These are phyloP conservation scores for Cyclotella sp. DNA, from an alignment of 108 stramenopile species.

Conservation along the genomic window DNA sequence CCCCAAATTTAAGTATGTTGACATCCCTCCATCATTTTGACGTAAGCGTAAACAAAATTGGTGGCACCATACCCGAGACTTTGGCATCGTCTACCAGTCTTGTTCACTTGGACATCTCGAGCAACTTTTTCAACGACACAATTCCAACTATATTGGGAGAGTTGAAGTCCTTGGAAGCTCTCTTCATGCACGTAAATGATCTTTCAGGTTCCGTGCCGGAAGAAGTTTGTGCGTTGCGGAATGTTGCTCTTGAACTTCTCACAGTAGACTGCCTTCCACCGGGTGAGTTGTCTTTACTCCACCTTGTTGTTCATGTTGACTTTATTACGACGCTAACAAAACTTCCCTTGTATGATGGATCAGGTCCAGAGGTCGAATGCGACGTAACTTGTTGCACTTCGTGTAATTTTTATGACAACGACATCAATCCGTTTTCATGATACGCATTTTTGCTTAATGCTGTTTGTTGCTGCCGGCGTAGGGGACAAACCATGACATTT, in stretches of 20 bases:
- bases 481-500: too few relatives aligned
- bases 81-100: constrained; percentile 27
- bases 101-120: constrained; percentile 35
- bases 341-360: too few relatives aligned
- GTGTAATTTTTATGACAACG: constrained; percentile 27
- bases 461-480: too few relatives aligned
- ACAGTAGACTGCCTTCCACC: constrained; percentile 27
- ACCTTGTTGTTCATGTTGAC: too few relatives aligned
- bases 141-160: constrained; percentile 53
- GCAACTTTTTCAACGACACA: constrained; percentile 58
- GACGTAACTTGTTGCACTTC: constrained; percentile 26
- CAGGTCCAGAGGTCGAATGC: constrained; percentile 16
- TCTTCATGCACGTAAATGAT: constrained; percentile 63
- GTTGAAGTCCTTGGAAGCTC: constrained; percentile 39
- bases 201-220: constrained; percentile 61
- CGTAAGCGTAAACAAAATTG: constrained; percentile 29
- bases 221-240: constrained; percentile 32
- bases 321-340: too few relatives aligned
- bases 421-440: constrained; percentile 10
- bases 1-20: constrained; percentile 14
- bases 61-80: constrained; percentile 25
- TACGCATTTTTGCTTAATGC: not conserved
- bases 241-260: constrained; percentile 7
- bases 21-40: constrained; percentile 32
- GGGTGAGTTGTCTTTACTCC: too few relatives aligned